Evolutionary conservation across 1,139 yeast genomes (phyloP), one percentile per base, ranked within the genome.

Genomic region (Taiozyma onychis): DNA sequence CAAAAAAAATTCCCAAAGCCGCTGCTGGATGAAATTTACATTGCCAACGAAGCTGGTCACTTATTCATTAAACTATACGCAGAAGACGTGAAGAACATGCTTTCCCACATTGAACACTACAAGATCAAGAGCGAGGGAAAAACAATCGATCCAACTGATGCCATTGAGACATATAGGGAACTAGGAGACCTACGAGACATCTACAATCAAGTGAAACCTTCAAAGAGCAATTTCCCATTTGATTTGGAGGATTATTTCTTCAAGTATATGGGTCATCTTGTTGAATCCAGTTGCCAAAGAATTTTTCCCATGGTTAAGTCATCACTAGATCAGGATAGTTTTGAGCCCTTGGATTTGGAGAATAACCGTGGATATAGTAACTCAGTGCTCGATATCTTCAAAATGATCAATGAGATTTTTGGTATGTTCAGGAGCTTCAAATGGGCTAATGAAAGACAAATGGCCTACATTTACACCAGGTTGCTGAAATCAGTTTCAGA

Each of bases 361-460:
- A 66, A 72, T 54, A 68, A 62, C 1, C 59, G 63, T 21, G 59
- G 67, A 39, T 72, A 70, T 57, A 75, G 82, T 48, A 71, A 80
- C 1, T 85, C 93, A 0, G 87, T 86, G 2, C 65, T 78, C 30
- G 95, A 88, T 62, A 75, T 85, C 24, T 84, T 86, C 64, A 73
- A 81, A 9, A 73, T 87, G 61, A 75, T 87, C 45, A 77, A 77
- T 54, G 83, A 83, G 52, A 78, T 81, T 21, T 63, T 86, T 26
- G 67, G 69, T 8, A 71, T 85, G 18, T 68, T 88, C 46, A 73
- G 71, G n/a, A 73, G 70, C 8, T 69, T 85, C 39, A 68, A 76
- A 4, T 88, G 96, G 96, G 66, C 70, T 10, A 74, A 85, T 60
- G 79, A 76, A 46, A 74, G 71, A 51, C 90, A 88, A 57, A 65